A percentile compares a stretch with the other conserved stretches of the same genome.
phyloP scores from a whole-genome alignment of 164 flowering plant genomes.

The Chimonanthus salicifolius region DNA sequence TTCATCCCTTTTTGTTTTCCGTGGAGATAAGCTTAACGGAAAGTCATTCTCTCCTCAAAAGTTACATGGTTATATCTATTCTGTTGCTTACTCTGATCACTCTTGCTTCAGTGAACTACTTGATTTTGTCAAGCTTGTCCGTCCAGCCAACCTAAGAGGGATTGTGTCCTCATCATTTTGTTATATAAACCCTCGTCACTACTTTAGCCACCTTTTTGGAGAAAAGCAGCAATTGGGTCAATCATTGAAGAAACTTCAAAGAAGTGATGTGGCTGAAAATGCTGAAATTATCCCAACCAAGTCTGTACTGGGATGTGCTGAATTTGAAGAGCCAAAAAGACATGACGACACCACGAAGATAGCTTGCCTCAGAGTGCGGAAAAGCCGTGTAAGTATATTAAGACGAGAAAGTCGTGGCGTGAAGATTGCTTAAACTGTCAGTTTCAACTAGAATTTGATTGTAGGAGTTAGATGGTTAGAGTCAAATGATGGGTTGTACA shows the following conservation, averaged over 20 bases:
- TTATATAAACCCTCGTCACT: slow-evolving; percentile 55
- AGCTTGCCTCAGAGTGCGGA: slow-evolving; percentile 16
- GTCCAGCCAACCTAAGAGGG: slow-evolving; percentile 56
- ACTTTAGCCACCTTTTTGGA: slow-evolving; percentile 49
- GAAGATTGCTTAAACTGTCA: slow-evolving; percentile 25
- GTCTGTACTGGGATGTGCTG: slow-evolving; percentile 7
- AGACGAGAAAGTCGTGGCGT: slow-evolving; percentile 54
- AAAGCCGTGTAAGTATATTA: slow-evolving; percentile 34
- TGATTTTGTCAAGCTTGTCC: slow-evolving; percentile 55
- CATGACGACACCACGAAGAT: slow-evolving; percentile 18
- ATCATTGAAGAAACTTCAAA: slow-evolving; percentile 17
- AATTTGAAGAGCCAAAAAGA: slow-evolving; percentile 7
- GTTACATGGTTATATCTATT: slow-evolving; percentile 44
- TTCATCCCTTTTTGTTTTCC: slow-evolving; percentile 8
- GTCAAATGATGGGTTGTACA: background rate
- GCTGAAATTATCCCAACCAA: slow-evolving; percentile 14
- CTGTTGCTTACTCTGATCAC: slow-evolving; percentile 79
- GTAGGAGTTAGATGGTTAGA: background rate
- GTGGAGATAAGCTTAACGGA: slow-evolving; percentile 12
- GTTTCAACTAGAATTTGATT: background rate
- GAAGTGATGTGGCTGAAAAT: slow-evolving; percentile 18
- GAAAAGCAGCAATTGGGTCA: slow-evolving; percentile 20
- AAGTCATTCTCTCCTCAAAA: slow-evolving; percentile 18
- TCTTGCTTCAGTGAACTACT: slow-evolving; percentile 63
- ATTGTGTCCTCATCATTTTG: slow-evolving; percentile 68